phyloP scores from a whole-genome alignment of 495 filamentous ascomycete genomes.

The Tuber melanosporum region DNA sequence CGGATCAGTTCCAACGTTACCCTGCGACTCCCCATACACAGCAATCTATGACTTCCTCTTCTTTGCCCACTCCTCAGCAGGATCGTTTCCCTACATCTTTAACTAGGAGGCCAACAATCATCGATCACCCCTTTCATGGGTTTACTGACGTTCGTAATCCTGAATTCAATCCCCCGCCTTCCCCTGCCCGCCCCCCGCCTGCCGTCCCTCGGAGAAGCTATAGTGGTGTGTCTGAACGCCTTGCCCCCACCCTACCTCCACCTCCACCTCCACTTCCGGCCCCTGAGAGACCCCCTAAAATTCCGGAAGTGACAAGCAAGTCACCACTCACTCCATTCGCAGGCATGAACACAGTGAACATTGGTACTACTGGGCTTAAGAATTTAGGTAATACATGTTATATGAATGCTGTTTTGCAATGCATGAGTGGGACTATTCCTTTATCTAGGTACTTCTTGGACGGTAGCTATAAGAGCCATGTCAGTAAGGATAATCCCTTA shows the following conservation, averaged over 20 bases:
- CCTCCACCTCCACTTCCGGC: conserved; percentile 49
- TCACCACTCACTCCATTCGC: conserved; percentile 29
- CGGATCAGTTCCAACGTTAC: conserved; percentile 34
- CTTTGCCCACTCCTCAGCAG: conserved; percentile 44
- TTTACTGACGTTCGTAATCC: conserved; percentile 40
- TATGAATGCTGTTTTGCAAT: conserved; percentile 83
- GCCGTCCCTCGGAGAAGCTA: conserved; percentile 79
- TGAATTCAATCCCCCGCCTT: conserved; percentile 43
- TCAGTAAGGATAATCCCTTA: conserved; percentile 58
- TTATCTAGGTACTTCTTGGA: conserved; percentile 66
- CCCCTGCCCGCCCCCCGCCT: conserved; percentile 68
- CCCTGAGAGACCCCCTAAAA: conserved; percentile 42
- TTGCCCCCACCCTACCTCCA: conserved; percentile 47
- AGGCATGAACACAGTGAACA: conserved; percentile 30
- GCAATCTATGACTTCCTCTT: conserved; percentile 43
- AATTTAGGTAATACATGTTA: conserved; percentile 84
- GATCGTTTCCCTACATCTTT: neutral
- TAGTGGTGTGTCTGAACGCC: conserved; percentile 71
- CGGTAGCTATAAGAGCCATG: conserved; percentile 44
- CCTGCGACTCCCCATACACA: conserved; percentile 30
- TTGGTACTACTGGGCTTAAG: conserved; percentile 59
- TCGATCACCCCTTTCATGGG: conserved; percentile 41
- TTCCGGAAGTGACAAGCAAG: conserved; percentile 10
- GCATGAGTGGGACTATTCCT: conserved; percentile 65
- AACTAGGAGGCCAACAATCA: conserved; percentile 16